Conservation (phyloP, 306 rosid species). For the Malus sylvestris region DNA sequence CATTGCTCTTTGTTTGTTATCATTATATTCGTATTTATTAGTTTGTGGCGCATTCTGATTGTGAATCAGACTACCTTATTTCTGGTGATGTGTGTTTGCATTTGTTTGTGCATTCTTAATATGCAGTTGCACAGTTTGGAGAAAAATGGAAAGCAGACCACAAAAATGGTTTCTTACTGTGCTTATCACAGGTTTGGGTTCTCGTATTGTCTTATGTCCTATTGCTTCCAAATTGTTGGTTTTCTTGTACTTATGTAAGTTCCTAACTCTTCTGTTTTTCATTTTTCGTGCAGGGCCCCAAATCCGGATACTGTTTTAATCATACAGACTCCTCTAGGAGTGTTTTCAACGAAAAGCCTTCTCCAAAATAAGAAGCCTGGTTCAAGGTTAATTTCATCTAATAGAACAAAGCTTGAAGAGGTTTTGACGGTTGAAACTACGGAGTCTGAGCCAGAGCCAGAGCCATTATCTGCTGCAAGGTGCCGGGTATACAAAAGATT, state of each 20-base stretch:
- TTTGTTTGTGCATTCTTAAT: slow-evolving; percentile 19
- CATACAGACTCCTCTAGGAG: slow-evolving; percentile 86
- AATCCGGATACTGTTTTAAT: slow-evolving; percentile 93
- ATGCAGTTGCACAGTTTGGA: slow-evolving; percentile 88
- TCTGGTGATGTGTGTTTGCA: slow-evolving; percentile 7
- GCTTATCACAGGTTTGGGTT: slow-evolving; percentile 89
- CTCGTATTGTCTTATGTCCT: slow-evolving; percentile 1
- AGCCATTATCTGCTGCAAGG: slow-evolving; percentile 84
- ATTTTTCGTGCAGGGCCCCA: slow-evolving; percentile 72
- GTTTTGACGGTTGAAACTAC: slow-evolving; percentile 42
- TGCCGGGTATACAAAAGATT: slow-evolving; percentile 74
- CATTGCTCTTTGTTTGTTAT: slow-evolving; percentile 4
- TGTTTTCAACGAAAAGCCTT: slow-evolving; percentile 89
- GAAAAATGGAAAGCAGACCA: slow-evolving; percentile 85
- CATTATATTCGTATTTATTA: neutral
- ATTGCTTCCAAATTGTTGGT: neutral
- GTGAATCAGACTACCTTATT: slow-evolving; percentile 10
- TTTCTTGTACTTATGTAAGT: neutral
- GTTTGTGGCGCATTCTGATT: neutral
- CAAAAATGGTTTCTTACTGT: slow-evolving; percentile 92
- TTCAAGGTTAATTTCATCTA: slow-evolving; percentile 83
- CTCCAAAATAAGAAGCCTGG: slow-evolving; percentile 79
- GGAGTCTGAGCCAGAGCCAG: slow-evolving; percentile 57
- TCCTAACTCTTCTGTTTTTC: slow-evolving; percentile 6
- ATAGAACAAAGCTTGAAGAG: slow-evolving; percentile 50